Percentiles rank a stretch among this genome's conserved stretches.
phyloP scores from a whole-genome alignment of 345 rosid genomes.

The Salix suchowensis region DNA sequence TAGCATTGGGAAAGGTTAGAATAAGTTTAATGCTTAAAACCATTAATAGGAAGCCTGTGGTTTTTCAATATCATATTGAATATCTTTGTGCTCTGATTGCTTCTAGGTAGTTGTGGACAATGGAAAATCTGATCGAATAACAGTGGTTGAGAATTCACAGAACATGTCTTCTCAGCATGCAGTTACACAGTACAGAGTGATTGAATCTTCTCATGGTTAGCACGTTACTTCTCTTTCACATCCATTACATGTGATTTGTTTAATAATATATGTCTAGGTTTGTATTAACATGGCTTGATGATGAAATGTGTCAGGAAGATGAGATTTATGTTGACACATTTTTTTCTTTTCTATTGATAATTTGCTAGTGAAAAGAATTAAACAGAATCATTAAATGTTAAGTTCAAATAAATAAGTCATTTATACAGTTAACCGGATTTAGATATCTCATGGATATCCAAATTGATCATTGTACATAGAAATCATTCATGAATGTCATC shows the following conservation, averaged over 20 bases:
- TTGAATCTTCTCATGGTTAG: constrained; percentile 69
- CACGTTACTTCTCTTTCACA: background rate
- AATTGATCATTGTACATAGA: background rate
- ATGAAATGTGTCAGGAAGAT: no score
- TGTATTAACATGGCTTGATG: no score
- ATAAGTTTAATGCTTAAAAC: background rate
- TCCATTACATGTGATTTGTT: background rate
- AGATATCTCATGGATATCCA: background rate
- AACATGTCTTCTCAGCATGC: constrained; percentile 64
- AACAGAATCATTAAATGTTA: background rate
- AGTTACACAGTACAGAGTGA: constrained; percentile 70
- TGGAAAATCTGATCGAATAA: constrained; percentile 90
- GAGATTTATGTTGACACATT: no score
- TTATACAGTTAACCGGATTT: background rate
- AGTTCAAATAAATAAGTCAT: background rate
- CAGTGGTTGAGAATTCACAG: constrained; percentile 44
- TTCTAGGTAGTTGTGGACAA: constrained; percentile 69
- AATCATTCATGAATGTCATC: background rate
- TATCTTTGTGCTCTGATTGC: background rate
- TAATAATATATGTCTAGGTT: background rate
- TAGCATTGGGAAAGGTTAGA: constrained; percentile 75
- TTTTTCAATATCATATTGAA: background rate
- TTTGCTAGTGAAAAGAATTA: no score
- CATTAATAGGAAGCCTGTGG: background rate
- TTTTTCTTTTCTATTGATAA: no score